A percentile compares a stretch with the other conserved stretches of the same genome.
Conservation (phyloP, 352 stramenopile species). For the Phytophthora sp. region DNA sequence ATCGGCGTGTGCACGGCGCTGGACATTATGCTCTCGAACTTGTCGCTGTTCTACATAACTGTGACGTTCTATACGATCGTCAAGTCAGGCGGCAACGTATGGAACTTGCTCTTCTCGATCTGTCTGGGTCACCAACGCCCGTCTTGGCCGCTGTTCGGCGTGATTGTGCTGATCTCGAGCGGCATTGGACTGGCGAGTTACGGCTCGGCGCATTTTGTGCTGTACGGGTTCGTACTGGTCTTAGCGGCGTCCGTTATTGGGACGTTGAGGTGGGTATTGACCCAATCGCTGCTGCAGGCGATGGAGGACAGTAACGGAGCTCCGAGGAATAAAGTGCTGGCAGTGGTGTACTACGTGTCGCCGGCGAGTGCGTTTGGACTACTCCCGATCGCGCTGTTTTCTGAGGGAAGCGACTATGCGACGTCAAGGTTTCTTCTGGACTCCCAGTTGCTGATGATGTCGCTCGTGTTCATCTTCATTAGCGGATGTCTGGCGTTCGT, state of each 20-base stretch:
- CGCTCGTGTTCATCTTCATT: slow-evolving; percentile 68
- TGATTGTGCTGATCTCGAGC: slow-evolving; percentile 74
- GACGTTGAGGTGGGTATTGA: slow-evolving; percentile 82
- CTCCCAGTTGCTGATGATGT: slow-evolving; percentile 53
- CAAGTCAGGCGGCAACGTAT: slow-evolving; percentile 80
- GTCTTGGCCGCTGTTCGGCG: slow-evolving; percentile 52
- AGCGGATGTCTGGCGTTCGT: slow-evolving; percentile 75
- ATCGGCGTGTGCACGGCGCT: slow-evolving; percentile 84
- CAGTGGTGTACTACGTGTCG: slow-evolving; percentile 87
- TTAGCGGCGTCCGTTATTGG: slow-evolving; percentile 72
- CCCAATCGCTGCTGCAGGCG: slow-evolving; percentile 76
- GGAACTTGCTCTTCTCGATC: slow-evolving; percentile 87
- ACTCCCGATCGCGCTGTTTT: slow-evolving; percentile 67
- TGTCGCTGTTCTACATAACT: slow-evolving; percentile 88
- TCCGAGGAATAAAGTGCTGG: slow-evolving; percentile 62
- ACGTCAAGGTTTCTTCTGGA: slow-evolving; percentile 67
- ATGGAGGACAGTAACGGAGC: slow-evolving; percentile 56
- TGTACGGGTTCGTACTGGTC: slow-evolving; percentile 76
- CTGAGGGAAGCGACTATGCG: slow-evolving; percentile 54
- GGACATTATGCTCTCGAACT: slow-evolving; percentile 85
- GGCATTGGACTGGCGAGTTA: slow-evolving; percentile 80
- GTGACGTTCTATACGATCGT: slow-evolving; percentile 90
- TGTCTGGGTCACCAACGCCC: slow-evolving; percentile 73
- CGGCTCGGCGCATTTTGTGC: slow-evolving; percentile 75
- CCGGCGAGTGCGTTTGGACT: slow-evolving; percentile 72